Conservation (phyloP, 1,284 basidiomycete species). For the Microbotryum silenes-acaulis region DNA sequence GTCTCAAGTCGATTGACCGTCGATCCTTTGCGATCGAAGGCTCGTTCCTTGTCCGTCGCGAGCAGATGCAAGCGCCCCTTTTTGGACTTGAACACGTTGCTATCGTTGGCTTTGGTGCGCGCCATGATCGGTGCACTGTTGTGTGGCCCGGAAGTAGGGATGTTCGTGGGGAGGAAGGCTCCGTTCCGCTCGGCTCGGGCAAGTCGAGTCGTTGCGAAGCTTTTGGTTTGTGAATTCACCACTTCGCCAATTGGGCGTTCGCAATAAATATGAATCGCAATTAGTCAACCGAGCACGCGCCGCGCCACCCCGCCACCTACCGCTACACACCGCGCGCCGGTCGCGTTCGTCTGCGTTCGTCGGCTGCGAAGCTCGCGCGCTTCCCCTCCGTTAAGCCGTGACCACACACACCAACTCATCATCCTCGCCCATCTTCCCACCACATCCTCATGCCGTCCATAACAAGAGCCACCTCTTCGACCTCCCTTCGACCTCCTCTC, state of each 20-base stretch:
- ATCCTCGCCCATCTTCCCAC: background rate
- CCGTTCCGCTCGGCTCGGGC: constrained; percentile 1
- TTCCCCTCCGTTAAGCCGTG: too few species aligned
- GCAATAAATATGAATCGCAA: too few species aligned
- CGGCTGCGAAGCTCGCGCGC: too few species aligned
- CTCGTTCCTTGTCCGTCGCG: constrained; percentile 1
- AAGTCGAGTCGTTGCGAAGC: too few species aligned
- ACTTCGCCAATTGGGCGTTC: too few species aligned
- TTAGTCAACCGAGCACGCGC: too few species aligned
- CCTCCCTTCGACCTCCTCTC: constrained; percentile 8
- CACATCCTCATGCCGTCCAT: background rate
- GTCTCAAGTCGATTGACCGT: constrained; percentile 14
- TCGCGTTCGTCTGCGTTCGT: too few species aligned
- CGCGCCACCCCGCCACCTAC: too few species aligned
- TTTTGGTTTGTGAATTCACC: too few species aligned
- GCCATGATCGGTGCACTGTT: background rate
- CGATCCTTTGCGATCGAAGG: constrained; percentile 15
- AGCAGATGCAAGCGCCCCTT: background rate
- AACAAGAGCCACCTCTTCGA: background rate
- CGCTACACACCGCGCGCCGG: too few species aligned
- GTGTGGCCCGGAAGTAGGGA: background rate
- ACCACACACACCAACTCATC: background rate
- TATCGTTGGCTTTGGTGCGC: background rate
- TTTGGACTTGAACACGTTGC: background rate
- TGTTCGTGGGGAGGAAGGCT: constrained; percentile 7